Evolutionary conservation across 129 eudicot genomes (phyloP), one percentile per base, ranked within the genome.

Genomic region (Mikania micrantha): DNA sequence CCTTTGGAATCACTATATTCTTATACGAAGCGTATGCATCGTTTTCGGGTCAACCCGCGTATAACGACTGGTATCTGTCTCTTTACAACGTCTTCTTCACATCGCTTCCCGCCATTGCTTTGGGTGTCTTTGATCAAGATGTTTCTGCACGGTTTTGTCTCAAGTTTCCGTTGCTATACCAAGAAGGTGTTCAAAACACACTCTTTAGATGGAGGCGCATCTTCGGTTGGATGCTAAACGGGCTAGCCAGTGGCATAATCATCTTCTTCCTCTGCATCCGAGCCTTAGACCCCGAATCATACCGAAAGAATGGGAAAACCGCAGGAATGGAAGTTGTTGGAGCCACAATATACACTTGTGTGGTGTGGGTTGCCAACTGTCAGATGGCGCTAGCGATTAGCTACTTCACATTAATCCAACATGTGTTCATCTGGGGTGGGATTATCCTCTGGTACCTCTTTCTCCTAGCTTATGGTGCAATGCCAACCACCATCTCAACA

Each of bases 31-130:
- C 79, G 15, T 75, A 82, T 31, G 44, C 95, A 52, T 86, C 95
- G 0, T 93, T 93, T 78, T 93, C 98, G 13, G 98, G 85, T 3
- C 95, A 88, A 69, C 90, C 96, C 10, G 96, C 96, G 0, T 93
- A 93, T 28, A 84, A 93, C 10, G 98, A 93, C 64, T 93, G 96
- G 98, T 93, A 80, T 44, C 50, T 93, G 74, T 84, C 98, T 29
- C 86, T 88, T 15, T 93, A 88, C 80, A 93, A 93, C 60, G 95
- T 93, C n/a, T 83, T 93, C 82, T 93, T 93, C 80, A 85, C 98
- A 13, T 93, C 98, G 69, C 85, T 93, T 69, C 98, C 98, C 0
- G 93, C 82, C 29, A 81, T 93, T 64, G 98, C 98, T 27, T 32
- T 84, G 78, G 96, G 98, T 9, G 96, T 93, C 57, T 86, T 93